Base-by-base conservation (phyloP, 495 filamentous ascomycete genomes). In the Endocarpon pusillum region DNA sequence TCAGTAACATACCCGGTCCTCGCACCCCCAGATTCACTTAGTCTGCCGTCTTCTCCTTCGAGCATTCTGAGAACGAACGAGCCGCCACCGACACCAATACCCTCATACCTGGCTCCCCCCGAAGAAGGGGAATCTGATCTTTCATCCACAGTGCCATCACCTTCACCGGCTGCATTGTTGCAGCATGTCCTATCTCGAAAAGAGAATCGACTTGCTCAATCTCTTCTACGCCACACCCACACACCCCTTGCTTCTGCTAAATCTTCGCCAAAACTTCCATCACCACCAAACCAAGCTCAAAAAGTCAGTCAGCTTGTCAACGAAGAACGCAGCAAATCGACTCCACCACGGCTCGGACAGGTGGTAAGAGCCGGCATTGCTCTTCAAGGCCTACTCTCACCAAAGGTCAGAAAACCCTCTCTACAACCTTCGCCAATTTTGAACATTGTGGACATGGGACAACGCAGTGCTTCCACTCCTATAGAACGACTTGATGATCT, bases 341-440 rank as follows among this genome's bases (percentile, higher is more conserved):
- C 28, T 4, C 28, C 56, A 26, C 51, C 54, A 4, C 56, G 57
- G 25, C 33, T 69, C 25, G 53, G 48, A 3, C 54, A 44, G 21
- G 51, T 63, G 6, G 53, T 67, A 20, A 55, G 61, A 19, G 57
- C 57, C 19, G 65, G 64, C 3, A 53, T 61, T 21, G 62, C 58
- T 10, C 52, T 71, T 9, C 57, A 62, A 39, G 55, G 55, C 23
- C 51, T 60, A 4, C 45, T 70, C n/a, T 19, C 47, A 10, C 19
- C 24, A 40, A 39, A 19, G 29, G 15, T 4, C 5, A 7, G 5
- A 14, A 31, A 17, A 31, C 7, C 5, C 14, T 14, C 5, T 15
- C 19, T 31, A 17, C 4, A n/a, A 6, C 19, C 28, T 31, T 31
- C 28, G 14, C 5, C 28, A 7, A 14, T 15, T 31, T 16, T 18